phyloP scores from a whole-genome alignment of 2,329 filamentous ascomycete genomes.

The Verticillium klebahnii region DNA sequence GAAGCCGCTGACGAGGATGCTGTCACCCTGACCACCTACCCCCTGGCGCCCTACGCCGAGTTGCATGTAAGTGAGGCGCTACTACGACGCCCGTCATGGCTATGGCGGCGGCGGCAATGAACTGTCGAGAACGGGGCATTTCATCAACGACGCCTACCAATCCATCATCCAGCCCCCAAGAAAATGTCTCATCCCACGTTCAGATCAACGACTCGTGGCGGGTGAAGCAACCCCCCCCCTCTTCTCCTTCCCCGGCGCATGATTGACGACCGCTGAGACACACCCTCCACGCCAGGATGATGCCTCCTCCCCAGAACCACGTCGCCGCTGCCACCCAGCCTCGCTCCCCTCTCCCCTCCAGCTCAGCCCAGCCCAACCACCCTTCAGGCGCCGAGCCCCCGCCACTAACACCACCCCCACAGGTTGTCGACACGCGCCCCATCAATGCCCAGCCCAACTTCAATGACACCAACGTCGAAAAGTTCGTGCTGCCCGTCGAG shows the following conservation, averaged over 20 bases:
- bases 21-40: constrained; percentile 59
- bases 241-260: neutral
- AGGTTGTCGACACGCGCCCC: constrained; percentile 81
- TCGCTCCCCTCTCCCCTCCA: neutral
- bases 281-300: neutral
- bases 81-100: neutral
- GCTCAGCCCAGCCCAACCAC: neutral
- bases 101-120: neutral
- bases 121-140: constrained; percentile 7
- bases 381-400: neutral
- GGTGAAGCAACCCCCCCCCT: neutral
- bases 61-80: constrained; percentile 61
- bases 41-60: constrained; percentile 70
- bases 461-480: constrained; percentile 77
- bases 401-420: constrained; percentile 1
- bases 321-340: neutral
- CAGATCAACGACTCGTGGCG: neutral
- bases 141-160: constrained; percentile 14
- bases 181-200: constrained; percentile 11
- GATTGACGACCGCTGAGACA: neutral
- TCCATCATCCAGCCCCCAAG: constrained; percentile 2
- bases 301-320: neutral
- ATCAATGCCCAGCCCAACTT: constrained; percentile 72
- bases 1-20: constrained; percentile 70
- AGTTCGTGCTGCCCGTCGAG: constrained; percentile 81